Evolutionary conservation across 2,329 filamentous ascomycete species (phyloP), one percentile per base, ranked within the genome.

Genomic region (Paraphoma sp.): DNA sequence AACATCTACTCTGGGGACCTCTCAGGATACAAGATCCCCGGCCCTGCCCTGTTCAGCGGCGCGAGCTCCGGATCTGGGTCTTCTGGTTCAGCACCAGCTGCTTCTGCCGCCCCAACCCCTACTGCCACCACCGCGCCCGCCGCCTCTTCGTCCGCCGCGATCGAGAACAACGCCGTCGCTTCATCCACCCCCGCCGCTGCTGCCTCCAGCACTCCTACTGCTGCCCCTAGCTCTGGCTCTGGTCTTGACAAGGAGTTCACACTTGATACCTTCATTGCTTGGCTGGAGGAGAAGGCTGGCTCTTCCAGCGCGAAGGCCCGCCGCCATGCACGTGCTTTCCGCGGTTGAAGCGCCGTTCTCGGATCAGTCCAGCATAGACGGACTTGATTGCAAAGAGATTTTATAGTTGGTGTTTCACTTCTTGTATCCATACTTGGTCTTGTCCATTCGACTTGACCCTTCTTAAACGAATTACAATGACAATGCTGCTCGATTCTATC

Each of bases 1-100:
- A 85, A 84, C 80, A 81, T 89, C 74, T 88, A 88, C 81, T 58
- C 71, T 45, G 65, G 71, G 33, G 56, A 62, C 36, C 70, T 66
- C 62, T 76, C 67, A 55, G 41, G 45, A 54, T 86, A 86, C 70
- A 59, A 67, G 31, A 84, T 86, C 50, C 84, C 84, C 29, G 84
- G 84, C 14, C 83, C 83, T n/a, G 69, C 72, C 47, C 67, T 78
- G 17, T 72, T 67, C 61, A 60, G 54, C 42, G 68, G 68, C 44
- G 63, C 67, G 41, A 56, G 57, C 47, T 60, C 59, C 14, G 51
- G 57, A 53, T 57, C 61, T 43, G 45, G 51, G 31, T 51, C 59
- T 29, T 28, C 61, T 47, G 51, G 52, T 49, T 42, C 54, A 38
- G 50, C 57, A 31, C 40, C 59, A 18, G 38, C 59, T 16, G 55